Conservation (phyloP, 768 basidiomycete genomes). For the Gymnopilus junonius region DNA sequence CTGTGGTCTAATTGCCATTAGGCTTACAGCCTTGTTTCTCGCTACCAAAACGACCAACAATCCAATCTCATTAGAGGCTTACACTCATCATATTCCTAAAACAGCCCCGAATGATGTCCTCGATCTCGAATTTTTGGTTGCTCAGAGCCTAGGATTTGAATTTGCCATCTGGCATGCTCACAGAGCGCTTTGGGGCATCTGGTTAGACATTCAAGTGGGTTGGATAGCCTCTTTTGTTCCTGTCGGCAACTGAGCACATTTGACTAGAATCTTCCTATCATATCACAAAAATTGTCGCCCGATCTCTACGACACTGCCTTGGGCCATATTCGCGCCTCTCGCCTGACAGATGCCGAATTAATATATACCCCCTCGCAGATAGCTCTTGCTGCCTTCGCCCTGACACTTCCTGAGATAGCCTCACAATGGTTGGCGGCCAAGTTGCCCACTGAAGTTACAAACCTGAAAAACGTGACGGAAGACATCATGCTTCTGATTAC, state of each 20-base stretch:
- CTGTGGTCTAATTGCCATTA: slow-evolving; percentile 33
- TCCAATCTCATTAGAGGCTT: slow-evolving; percentile 85
- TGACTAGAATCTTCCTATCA: slow-evolving; percentile 54
- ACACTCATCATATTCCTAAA: slow-evolving; percentile 82
- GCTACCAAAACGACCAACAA: slow-evolving; percentile 98
- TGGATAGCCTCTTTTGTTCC: background rate
- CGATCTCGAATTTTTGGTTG: slow-evolving; percentile 93
- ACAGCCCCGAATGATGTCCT: slow-evolving; percentile 84
- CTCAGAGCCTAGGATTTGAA: slow-evolving; percentile 93
- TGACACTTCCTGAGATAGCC: slow-evolving; percentile 64
- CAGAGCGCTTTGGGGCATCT: slow-evolving; percentile 85
- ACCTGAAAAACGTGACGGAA: slow-evolving; percentile 40
- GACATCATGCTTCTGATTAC: slow-evolving; percentile 61
- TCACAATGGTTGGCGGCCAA: slow-evolving; percentile 60
- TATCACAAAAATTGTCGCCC: slow-evolving; percentile 50
- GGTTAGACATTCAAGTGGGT: slow-evolving; percentile 84
- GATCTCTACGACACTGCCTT: slow-evolving; percentile 69
- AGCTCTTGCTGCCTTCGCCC: slow-evolving; percentile 77
- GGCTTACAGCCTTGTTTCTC: slow-evolving; percentile 94
- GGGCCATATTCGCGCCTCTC: slow-evolving; percentile 71
- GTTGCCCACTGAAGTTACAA: slow-evolving; percentile 15
- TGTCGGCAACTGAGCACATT: background rate
- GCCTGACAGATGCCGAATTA: slow-evolving; percentile 90
- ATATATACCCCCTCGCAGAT: slow-evolving; percentile 94
- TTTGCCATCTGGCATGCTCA: slow-evolving; percentile 94